Conservation (phyloP, 164 flowering plant genomes). For the Magnolia kwangsiensis region DNA sequence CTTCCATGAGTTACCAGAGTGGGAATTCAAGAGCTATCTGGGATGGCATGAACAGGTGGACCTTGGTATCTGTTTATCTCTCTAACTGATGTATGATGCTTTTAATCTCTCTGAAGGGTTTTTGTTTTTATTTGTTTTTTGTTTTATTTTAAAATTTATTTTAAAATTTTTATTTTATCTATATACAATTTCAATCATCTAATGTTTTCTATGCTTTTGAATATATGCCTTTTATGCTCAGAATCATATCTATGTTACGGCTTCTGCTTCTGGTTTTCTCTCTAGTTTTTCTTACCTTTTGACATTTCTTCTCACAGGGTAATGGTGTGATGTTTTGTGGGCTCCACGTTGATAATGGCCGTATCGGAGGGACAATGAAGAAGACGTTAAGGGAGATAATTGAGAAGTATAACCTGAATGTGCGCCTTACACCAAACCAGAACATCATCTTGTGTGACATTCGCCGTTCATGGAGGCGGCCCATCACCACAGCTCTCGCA, state of each 20-base stretch:
- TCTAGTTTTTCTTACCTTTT: neutral
- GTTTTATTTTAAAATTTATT: neutral
- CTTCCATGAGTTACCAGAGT: conserved; percentile 71
- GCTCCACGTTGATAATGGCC: conserved; percentile 92
- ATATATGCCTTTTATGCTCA: neutral
- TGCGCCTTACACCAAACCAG: conserved; percentile 92
- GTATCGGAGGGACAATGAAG: conserved; percentile 79
- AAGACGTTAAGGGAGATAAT: conserved; percentile 76
- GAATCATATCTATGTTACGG: neutral
- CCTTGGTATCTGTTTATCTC: neutral
- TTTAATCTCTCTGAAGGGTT: neutral
- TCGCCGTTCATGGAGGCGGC: conserved; percentile 69
- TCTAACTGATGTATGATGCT: neutral
- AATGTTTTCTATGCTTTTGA: neutral
- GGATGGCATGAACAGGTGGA: conserved; percentile 98
- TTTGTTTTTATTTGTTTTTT: neutral
- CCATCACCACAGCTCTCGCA: conserved; percentile 76
- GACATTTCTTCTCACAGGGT: conserved; percentile 47
- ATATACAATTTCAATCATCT: neutral
- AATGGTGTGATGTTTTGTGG: conserved; percentile 85
- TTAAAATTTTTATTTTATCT: neutral
- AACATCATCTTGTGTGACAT: conserved; percentile 82
- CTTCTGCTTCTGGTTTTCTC: neutral
- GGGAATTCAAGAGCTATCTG: conserved; percentile 91
- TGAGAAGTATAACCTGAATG: conserved; percentile 74